Base-by-base conservation (phyloP, 345 rosid species). In the Triadica sebifera region DNA sequence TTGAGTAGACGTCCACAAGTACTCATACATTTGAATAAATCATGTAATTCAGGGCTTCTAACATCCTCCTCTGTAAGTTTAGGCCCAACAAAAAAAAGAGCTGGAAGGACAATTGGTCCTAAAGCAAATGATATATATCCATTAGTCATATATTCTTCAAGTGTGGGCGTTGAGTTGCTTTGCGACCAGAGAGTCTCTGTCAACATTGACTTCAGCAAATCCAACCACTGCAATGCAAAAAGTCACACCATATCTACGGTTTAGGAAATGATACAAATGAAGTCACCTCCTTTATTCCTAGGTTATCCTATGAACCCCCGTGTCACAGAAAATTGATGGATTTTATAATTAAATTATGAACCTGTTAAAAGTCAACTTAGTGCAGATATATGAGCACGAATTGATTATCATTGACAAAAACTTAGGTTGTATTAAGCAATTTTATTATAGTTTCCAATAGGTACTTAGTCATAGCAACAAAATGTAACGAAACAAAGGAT, bases 1-100 rank as follows among this genome's bases (percentile, higher is more conserved):
- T 93, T 95, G 65, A 91, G 90, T 43, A 93, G 91, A 71, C 98
- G 97, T 63, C 97, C 99, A 34, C 89, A 82, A 20, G 90, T 93
- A 83, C 98, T 87, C 86, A 90, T 80, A 37, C 84, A 81, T 82
- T 82, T 72, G 68, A 51, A 90, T 24, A 95, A 82, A 59, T 80
- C 66, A 49, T 77, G 75, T 34, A 78, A 79, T 78, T 90, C 89
- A 0, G 58, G 22, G 79, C 83, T 81, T 72, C 75, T 74, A 12
- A 80, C 80, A 8, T 77, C 81, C 60, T 81, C 82, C 65, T 89
- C 89, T 3, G 86, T 68, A 47, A 95, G 84, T 65, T 69, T 80
- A 52, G 98, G 94, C 69, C 98, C 94, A 12, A 90, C 83, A 46
- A 95, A 78, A 76, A 87, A 93, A n/a, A 89, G 78, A 37, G 91